Evolutionary conservation across 805 yeast genomes (phyloP).

Genomic region (Metschnikowia borealis): DNA sequence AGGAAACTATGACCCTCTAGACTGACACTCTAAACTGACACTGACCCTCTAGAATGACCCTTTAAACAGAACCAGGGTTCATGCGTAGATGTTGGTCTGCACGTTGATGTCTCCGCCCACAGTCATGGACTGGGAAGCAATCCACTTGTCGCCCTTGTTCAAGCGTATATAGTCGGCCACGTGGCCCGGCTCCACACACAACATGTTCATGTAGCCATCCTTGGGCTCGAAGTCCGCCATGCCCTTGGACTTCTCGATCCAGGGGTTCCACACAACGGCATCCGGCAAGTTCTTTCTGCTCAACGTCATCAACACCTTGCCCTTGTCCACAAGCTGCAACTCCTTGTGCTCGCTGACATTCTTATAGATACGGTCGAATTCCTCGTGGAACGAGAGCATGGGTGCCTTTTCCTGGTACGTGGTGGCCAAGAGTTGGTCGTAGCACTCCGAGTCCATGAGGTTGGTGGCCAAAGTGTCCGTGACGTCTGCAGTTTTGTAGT

Average conservation of each 20-base stretch:
- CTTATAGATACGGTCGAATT: constrained; percentile 81
- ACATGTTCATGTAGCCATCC: constrained; percentile 77
- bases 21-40: too few species aligned
- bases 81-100: constrained; percentile 44
- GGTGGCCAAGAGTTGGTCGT: constrained; percentile 69
- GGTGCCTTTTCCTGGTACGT: constrained; percentile 71
- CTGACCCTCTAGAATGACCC: not conserved
- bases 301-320: constrained; percentile 66
- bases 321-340: constrained; percentile 66
- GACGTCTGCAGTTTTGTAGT: constrained; percentile 70
- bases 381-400: constrained; percentile 66
- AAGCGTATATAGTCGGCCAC: constrained; percentile 66
- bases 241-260: constrained; percentile 76
- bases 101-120: constrained; percentile 58
- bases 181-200: constrained; percentile 92
- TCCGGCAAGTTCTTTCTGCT: constrained; percentile 61
- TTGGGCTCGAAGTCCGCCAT: constrained; percentile 91
- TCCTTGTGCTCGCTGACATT: constrained; percentile 50
- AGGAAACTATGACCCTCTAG: not conserved
- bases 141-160: constrained; percentile 73
- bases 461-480: constrained; percentile 76
- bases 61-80: not conserved
- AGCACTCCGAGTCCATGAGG: constrained; percentile 64
- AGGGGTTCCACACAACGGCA: constrained; percentile 96
- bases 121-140: constrained; percentile 58